Base-by-base conservation (phyloP, 306 rosid species). In the Mimosa pudica region DNA sequence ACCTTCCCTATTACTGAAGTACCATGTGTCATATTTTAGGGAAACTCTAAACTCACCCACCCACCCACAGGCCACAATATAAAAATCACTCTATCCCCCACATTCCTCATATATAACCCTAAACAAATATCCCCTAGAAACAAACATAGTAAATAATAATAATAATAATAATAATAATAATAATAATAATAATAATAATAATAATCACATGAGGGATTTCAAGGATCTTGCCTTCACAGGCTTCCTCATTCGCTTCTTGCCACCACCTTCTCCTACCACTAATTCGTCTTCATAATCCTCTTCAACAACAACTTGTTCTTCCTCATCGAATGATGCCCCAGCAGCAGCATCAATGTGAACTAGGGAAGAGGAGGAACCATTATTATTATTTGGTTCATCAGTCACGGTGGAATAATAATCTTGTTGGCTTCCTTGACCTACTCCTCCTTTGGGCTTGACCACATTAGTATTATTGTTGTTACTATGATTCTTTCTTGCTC, bases 211-310 rank as follows among this genome's bases (percentile, higher is more conserved):
- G 1, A 94, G 82, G 12, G 98, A 94, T 81, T 94, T 94, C 73
- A 94, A 65, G 41, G 97, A 94, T 81, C 97, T 87, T 5, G 92
- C 97, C 82, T 94, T 94, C 79, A 91, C 91, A 0, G 97, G 95
- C 78, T 88, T 94, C 87, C 98, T 81, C 88, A 86, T 86, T 82
- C 91, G 72, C 81, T 86, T 90, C 76, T 85, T 90, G 47, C 89
- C 87, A 0, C 54, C 73, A 9, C 10, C 73, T 68, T 68, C 73
- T 18, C 4, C 80, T 0, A 16, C 77, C 2, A 48, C 77, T 0
- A 64, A 83, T 0, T 84, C 80, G 0, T 87, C 90, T 1, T 86
- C 88, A 0, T 74, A 82, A 24, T 24, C 30, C 30, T 24, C 30
- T 24, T 24, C 30, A 24, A 24, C 30, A 24, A 24, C 30, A 24